Base-by-base conservation (phyloP, 1,284 basidiomycete species). In the Bjerkandera adusta region DNA sequence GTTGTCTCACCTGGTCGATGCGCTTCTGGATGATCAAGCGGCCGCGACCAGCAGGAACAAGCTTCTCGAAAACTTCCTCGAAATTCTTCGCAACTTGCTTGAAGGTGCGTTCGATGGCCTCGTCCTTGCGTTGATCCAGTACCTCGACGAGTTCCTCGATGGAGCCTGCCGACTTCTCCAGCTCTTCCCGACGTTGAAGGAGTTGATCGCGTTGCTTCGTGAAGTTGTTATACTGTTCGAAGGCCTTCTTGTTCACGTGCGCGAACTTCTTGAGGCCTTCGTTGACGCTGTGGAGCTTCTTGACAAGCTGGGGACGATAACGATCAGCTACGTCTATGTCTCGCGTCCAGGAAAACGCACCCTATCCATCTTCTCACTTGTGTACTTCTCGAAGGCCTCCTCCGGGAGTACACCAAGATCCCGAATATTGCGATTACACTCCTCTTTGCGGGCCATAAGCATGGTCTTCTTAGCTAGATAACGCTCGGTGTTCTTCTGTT, bases 221-320 rank as follows among this genome's bases (percentile, higher is more conserved):
- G 66, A 99, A 99, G 63, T 91, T 95, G 67, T 82, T 92, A 73
- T 97, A 98, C 67, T 98, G 94, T 67, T 99, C 97, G 61, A 97
- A 96, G 1, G 96, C 97, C 67, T 98, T 98, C 75, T 99, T 99
- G 77, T 99, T 99, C 55, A 99, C 96, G 62, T 98, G 95, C 0
- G 92, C 88, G 60, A 94, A 99, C 67, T 95, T 95, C 67, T 96
- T 97, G 53, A 99, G 73, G 24, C 83, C 81, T 58, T 97, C 94
- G 60, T 97, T 95, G 54, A 94, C 85, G 20, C 79, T 78, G 60
- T 97, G 94, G 29, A 99, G 76, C 54, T 87, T 89, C 70, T 92
- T 95, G 57, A 96, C 80, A 30, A 99, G 77, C 91, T 96, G 57
- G 15, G 48, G 8, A 43, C 49, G 45, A 35, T 24, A 43, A 20